Conservation (phyloP, 805 yeast genomes). For the Yarrowia divulgata region DNA sequence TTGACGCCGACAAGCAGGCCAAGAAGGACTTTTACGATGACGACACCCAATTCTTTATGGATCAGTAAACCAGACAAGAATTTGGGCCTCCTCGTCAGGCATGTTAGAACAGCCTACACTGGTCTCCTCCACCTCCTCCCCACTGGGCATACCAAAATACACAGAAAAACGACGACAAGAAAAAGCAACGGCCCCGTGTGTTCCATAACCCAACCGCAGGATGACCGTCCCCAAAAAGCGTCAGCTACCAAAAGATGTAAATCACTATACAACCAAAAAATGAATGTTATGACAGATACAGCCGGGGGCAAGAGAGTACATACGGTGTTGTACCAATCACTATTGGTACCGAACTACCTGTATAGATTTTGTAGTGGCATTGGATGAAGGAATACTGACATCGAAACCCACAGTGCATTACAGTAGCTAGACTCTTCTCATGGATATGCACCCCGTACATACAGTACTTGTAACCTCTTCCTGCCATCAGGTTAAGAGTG, state of each 20-base stretch:
- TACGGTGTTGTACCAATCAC: too few species aligned
- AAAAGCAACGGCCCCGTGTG: slow-evolving; percentile 15
- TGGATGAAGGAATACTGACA: too few species aligned
- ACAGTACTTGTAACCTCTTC: too few species aligned
- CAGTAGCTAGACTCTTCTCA: too few species aligned
- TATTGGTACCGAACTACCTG: too few species aligned
- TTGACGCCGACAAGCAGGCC: slow-evolving; percentile 16
- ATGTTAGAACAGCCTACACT: too few species aligned
- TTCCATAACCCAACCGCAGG: slow-evolving; percentile 27
- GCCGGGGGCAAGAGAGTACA: too few species aligned
- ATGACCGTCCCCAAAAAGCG: slow-evolving; percentile 27
- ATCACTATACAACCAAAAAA: slow-evolving; percentile 36
- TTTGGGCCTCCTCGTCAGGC: too few species aligned
- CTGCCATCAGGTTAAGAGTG: too few species aligned
- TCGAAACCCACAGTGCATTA: too few species aligned
- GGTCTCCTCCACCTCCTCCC: not conserved
- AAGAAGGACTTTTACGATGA: slow-evolving; percentile 38
- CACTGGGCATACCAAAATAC: not conserved
- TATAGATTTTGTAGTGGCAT: too few species aligned
- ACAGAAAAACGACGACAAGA: slow-evolving; percentile 2
- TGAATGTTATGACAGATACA: slow-evolving; percentile 23
- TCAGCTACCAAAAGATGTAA: slow-evolving; percentile 36
- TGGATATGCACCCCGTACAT: too few species aligned
- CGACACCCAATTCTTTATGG: slow-evolving; percentile 40
- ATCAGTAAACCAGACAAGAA: slow-evolving; percentile 8